A percentile compares a stretch with the other conserved stretches of the same genome.
Evolutionary conservation across 2,329 filamentous ascomycete genomes (phyloP).

Genomic region (Leptographium lundbergii): DNA sequence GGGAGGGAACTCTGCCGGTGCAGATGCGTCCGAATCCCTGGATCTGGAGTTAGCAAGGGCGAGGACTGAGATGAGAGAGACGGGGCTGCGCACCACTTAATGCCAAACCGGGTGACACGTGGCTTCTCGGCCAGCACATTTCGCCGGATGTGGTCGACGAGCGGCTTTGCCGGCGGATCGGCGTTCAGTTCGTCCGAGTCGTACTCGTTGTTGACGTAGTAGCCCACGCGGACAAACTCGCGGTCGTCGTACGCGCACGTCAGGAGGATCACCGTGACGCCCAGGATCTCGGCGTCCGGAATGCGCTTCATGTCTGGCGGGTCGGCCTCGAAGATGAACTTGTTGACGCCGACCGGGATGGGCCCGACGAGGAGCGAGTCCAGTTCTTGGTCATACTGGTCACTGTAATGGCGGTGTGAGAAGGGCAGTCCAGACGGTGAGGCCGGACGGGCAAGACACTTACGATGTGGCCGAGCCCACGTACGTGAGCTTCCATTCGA

Average conservation of each 20-base stretch:
- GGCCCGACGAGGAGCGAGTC: slow-evolving; percentile 93
- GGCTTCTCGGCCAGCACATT: slow-evolving; percentile 96
- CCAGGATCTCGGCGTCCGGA: slow-evolving; percentile 86
- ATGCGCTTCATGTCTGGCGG: slow-evolving; percentile 83
- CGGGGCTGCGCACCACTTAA: slow-evolving; percentile 69
- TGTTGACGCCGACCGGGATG: slow-evolving; percentile 96
- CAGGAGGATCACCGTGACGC: slow-evolving; percentile 91
- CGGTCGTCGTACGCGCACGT: slow-evolving; percentile 93
- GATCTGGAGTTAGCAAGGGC: neutral
- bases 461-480: slow-evolving; percentile 96
- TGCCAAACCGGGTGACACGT: slow-evolving; percentile 90
- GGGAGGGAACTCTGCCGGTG: slow-evolving; percentile 88
- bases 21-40: slow-evolving; percentile 96
- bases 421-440: neutral
- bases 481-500: slow-evolving; percentile 99
- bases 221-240: slow-evolving; percentile 95
- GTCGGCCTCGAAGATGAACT: slow-evolving; percentile 95
- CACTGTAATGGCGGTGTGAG: slow-evolving; percentile 34
- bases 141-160: slow-evolving; percentile 82
- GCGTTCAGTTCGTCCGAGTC: slow-evolving; percentile 78
- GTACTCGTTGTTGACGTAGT: slow-evolving; percentile 99
- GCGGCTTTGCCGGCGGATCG: slow-evolving; percentile 82
- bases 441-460: slow-evolving; percentile 25
- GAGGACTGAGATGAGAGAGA: neutral
- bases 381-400: slow-evolving; percentile 96